Evolutionary conservation across 2,329 filamentous ascomycete species (phyloP), one percentile per base, ranked within the genome.

Genomic region (Cladosporium sp.): DNA sequence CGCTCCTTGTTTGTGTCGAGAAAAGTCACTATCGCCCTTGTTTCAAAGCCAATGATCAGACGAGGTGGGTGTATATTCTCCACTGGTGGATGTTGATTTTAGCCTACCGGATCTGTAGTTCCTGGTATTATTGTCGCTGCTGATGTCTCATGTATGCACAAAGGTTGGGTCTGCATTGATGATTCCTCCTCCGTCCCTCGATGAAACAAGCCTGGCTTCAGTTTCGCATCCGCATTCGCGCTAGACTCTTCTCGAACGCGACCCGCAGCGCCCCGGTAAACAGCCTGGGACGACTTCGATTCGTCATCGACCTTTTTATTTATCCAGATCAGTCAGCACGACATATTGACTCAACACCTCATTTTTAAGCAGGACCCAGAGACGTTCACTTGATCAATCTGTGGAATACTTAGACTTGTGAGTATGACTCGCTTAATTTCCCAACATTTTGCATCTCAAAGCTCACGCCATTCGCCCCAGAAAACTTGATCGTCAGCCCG

Each of bases 231-330:
- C 40, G 40, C 8, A 46, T 46, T 46, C n/a, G n/a, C 40, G 40
- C 40, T 46, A 46, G 40, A 46, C 40, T 46, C n/a, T 46, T 46
- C 40, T 46, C 40, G 40, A 46, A 12, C 40, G n/a, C 40, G 40
- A 46, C 40, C 40, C 40, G 40, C 40, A 46, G 40, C 40, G 10
- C 2, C 40, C 40, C 23, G 23, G 40, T 46, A 46, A 46, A 46
- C 40, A 46, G 40, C 40, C 55, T 57, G 31, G 31, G n/a, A 57
- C n/a, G 29, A 23, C 55, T 29, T 55, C 52, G 7, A 55, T 57
- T 57, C 55, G 55, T 57, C 55, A 57, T 57, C 28, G 55, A 57
- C 55, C 40, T 57, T 57, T 40, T 57, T 40, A 57, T 57, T 57
- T 57, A 57, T 57, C 55, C 33, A 46, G 5, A 46, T 46, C 40